A percentile compares a stretch with the other conserved stretches of the same genome.
Conservation (phyloP, 208 protist genomes). For the Acanthamoeba lenticulata region DNA sequence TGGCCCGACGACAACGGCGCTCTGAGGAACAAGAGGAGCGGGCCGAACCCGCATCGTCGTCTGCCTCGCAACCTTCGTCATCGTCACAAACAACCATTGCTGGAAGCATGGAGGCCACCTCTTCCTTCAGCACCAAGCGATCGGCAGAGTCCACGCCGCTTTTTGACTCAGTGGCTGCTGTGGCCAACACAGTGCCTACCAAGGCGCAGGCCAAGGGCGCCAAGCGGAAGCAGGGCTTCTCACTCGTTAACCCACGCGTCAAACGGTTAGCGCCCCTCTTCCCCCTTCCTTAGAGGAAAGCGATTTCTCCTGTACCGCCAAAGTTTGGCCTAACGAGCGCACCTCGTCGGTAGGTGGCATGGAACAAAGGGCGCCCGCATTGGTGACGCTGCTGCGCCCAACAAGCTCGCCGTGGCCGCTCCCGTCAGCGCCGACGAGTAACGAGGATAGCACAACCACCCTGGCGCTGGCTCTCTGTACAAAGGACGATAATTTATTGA, state of each 20-base stretch:
- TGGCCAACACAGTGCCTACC: slow-evolving; percentile 14
- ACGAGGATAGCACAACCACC: background rate
- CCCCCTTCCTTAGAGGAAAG: background rate
- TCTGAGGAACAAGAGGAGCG: background rate
- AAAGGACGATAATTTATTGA: background rate
- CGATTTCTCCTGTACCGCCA: background rate
- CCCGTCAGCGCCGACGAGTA: background rate
- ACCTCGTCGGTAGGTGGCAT: slow-evolving; percentile 6
- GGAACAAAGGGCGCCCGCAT: slow-evolving; percentile 56
- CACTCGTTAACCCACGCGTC: slow-evolving; percentile 41
- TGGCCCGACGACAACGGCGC: background rate
- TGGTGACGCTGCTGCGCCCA: background rate
- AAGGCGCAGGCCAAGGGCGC: slow-evolving; percentile 32
- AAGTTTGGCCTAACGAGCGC: background rate
- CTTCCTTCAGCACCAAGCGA: too few relatives aligned
- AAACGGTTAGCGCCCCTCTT: background rate
- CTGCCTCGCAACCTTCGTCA: too few relatives aligned
- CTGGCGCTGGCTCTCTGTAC: background rate
- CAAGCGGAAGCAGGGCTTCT: slow-evolving; percentile 50
- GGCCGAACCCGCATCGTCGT: background rate
- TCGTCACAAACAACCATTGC: too few relatives aligned
- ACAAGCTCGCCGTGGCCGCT: background rate
- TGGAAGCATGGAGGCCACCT: too few relatives aligned
- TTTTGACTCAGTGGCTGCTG: background rate
- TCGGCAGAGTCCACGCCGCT: too few relatives aligned